Base-by-base conservation (phyloP, 1,284 basidiomycete species). In the Austroboletus novae-zelandiae region DNA sequence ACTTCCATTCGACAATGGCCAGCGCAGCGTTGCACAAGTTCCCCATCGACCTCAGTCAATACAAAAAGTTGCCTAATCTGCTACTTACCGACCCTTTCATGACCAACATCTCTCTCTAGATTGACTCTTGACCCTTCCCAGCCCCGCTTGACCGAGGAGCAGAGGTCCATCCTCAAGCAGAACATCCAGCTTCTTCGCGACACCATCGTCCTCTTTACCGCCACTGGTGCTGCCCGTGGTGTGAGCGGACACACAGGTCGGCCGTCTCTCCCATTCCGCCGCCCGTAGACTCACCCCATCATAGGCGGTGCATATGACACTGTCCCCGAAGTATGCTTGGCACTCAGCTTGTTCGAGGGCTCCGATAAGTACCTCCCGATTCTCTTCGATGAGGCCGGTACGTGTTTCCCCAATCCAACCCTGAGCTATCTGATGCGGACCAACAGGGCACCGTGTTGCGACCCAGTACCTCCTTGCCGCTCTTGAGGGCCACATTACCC, bases 251-350 rank as follows among this genome's bases (percentile, higher is more conserved):
- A 93, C 68, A 91, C 89, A 59, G 85, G 85, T 82, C 51, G 44
- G 63, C 47, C 9, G 17, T 46, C 20, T 46, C 20, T 9, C 40
- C 51, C 50, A 44, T 47, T 42, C 41, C 17, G 40, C 36, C 40
- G 9, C 43, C 27, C 40, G 35, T 55, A 43, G 61, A 36, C 52
- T 55, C 44, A 64, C 23, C 44, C 13, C 20, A 45, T 48, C 39
- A 5, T 54, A 83, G 87, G 87, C 59, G 90, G 90, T 61, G 87
- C 91, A 5, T 93, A 82, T 63, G 90, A 93, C 67, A 92, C 90
- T 30, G 86, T 89, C 10, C 89, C 88, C 0, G 89, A 92, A 70
- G 84, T 91, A 35, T 83, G 80, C 66, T 80, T 91, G 54, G 72
- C 91, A 43, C 78, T 90, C 37, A 77, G 81, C 39, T 73, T 91